Evolutionary conservation across 2,329 filamentous ascomycete genomes (phyloP), one percentile per base, ranked within the genome.

Genomic region (Teratosphaeria pseudoeucalypti): DNA sequence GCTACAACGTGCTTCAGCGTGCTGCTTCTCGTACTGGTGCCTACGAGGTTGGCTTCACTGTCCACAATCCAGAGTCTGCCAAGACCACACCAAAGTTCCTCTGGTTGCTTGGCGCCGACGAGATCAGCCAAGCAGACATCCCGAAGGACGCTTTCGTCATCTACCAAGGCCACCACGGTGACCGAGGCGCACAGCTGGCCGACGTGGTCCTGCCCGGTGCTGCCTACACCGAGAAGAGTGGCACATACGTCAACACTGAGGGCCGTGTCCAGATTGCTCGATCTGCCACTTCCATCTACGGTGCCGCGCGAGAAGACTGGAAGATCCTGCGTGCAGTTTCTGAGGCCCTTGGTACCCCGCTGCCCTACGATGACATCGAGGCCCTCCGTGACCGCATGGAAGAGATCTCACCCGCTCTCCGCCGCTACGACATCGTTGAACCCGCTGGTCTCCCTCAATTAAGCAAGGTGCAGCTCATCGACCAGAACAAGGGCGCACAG

Each of bases 91-190:
- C 94, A 63, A 99, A 97, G 82, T 91, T 99, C 71, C 79, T 99
- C 72, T 99, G 92, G 92, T 86, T 99, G 57, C 85, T 99, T 57
- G 94, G 92, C 66, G 94, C 94, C 32, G 94, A 99, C 73, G 94
- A 99, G 78, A 82, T 97, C 72, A 82, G 82, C 64, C 85, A 89
- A 67, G 82, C 84, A 61, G 91, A 96, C 68, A 89, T 99, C 60
- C 94, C 94, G 69, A 95, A 94, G 81, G 89, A 94, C 66, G 92
- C 94, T 12, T 99, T 97, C 73, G 87, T 99, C 63, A 84, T 99
- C 70, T 99, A 99, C 81, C 94, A 99, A 77, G 94, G 94, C 65
- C 94, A 99, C 76, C 94, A 99, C 76, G 94, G 94, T 76, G 94
- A 99, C 78, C 84, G 84, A 57, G 94, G 92, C 65, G 94, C 94